Conservation (phyloP, 305 asterid species). For the Fraxinus albicans region DNA sequence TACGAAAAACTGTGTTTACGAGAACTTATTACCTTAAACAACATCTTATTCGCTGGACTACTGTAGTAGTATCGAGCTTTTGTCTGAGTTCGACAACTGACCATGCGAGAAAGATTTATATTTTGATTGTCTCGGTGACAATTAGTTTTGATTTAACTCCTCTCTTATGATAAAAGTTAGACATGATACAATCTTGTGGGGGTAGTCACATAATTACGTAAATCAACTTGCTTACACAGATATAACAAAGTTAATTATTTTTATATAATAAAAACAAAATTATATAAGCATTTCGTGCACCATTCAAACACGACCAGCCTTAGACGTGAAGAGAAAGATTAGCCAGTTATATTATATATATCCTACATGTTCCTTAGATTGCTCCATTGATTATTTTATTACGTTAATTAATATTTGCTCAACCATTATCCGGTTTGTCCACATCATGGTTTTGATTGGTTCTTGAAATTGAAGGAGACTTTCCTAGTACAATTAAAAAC, state of each 20-base stretch:
- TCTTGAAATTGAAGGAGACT: neutral
- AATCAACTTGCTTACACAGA: too few species aligned
- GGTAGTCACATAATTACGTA: neutral
- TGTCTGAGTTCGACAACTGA: neutral
- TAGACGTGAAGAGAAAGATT: neutral
- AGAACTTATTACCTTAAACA: neutral
- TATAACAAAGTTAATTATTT: too few species aligned
- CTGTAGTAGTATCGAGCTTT: too few species aligned
- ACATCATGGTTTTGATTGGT: neutral
- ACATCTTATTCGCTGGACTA: neutral
- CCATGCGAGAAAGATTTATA: neutral
- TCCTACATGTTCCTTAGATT: neutral
- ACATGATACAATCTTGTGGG: neutral
- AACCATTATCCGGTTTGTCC: neutral
- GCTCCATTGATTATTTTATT: neutral
- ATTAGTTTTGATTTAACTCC: neutral
- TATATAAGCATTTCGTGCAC: neutral
- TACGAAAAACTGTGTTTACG: neutral
- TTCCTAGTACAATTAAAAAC: neutral
- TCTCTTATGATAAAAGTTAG: neutral
- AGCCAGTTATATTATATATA: neutral
- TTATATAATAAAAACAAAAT: neutral
- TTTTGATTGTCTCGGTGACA: neutral
- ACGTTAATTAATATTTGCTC: neutral
- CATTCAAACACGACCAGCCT: neutral